Evolutionary conservation across 805 yeast species (phyloP), one percentile per base, ranked within the genome.

Genomic region (Cyberlindnera euphorbiae): DNA sequence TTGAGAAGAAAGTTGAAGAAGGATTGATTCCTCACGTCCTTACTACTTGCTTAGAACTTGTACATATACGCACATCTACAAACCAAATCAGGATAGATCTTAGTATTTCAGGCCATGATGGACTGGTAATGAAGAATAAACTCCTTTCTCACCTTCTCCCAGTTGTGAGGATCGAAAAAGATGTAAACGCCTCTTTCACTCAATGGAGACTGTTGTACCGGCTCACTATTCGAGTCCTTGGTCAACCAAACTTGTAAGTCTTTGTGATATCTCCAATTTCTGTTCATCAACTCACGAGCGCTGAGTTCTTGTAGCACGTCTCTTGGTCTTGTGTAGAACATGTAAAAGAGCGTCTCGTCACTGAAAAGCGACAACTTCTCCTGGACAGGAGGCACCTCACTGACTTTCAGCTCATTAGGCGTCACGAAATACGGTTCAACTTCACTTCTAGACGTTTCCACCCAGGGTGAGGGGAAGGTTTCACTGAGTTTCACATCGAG

Each of bases 181-280:
- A 89, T 80, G 57, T 93, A 93, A 8, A 88, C 79, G 1, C 98
- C 97, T 43, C 90, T 75, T 62, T 93, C 98, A 37, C 89, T 86
- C 39, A 84, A 90, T 25, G 81, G 82, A 23, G 82, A 75, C 41
- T 87, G 85, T 47, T 68, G 77, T 12, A 85, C 75, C 1, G 97
- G 96, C 59, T 90, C 97, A 43, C 79, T 79, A 50, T 77, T 76
- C 19, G 95, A 84, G 53, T 88, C 96, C 60, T 93, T 93, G 10
- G 98, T 93, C 41, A 93, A 66, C 98, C 98, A 93, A 34, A 93
- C 88, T 64, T 89, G 94, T 38, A 93, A 73, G 43, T 87, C 95
- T 63, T 88, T 90, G 63, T 93, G 98, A 55, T 85, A 93, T 48
- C 97, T 75, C 99, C 99, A 93, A 62, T 90, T 93, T 51, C 98